phyloP scores from a whole-genome alignment of 345 rosid species.

The Nasturtium officinale region DNA sequence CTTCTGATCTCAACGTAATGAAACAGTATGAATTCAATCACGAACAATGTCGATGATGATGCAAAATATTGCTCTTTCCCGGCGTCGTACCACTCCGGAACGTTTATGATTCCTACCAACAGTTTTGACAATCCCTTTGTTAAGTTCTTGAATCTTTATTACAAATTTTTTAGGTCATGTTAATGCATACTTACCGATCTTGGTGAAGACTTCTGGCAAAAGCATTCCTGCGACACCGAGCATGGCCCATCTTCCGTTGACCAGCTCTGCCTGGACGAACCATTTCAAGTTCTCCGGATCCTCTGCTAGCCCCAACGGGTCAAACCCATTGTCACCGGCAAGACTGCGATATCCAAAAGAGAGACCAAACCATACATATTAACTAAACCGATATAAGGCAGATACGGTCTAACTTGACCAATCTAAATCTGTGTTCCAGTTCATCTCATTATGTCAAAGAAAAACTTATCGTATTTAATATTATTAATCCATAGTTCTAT shows the following conservation, averaged over 20 bases:
- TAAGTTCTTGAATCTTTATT: conserved; percentile 1
- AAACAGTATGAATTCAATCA: conserved; percentile 92
- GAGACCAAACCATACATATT: neutral
- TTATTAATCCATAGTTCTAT: neutral
- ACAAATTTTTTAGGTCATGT: neutral
- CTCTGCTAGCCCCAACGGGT: conserved; percentile 88
- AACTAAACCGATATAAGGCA: conserved; percentile 1
- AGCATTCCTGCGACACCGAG: conserved; percentile 93
- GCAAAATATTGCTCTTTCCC: conserved; percentile 95
- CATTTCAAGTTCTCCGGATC: conserved; percentile 94
- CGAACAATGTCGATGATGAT: conserved; percentile 86
- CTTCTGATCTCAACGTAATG: conserved; percentile 97
- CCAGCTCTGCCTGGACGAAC: conserved; percentile 93
- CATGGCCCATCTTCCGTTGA: conserved; percentile 95
- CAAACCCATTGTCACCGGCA: conserved; percentile 97
- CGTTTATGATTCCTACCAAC: conserved; percentile 55
- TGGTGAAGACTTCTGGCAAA: conserved; percentile 88
- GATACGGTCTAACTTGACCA: conserved; percentile 1
- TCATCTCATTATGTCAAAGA: neutral
- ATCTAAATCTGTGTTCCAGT: neutral
- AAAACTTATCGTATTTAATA: neutral
- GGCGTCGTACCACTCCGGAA: conserved; percentile 84
- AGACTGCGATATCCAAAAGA: conserved; percentile 51
- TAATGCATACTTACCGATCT: conserved; percentile 54
- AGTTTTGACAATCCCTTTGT: neutral